Evolutionary conservation across 2,329 filamentous ascomycete species (phyloP), one percentile per base, ranked within the genome.

Genomic region (Aspergillus sp.): DNA sequence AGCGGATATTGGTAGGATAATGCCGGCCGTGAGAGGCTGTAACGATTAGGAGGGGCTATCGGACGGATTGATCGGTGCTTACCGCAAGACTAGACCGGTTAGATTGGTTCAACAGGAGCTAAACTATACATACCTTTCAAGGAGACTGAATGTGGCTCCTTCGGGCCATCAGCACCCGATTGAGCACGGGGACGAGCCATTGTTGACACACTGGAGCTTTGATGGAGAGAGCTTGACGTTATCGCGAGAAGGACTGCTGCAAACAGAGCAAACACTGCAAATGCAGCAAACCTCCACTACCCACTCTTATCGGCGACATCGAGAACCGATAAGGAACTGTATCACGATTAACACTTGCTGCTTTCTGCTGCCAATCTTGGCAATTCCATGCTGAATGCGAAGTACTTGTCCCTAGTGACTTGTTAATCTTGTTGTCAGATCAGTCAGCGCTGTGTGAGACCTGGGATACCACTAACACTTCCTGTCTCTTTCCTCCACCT

Each of bases 121-220:
- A 27, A 45, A 50, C 48, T 17, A 21, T 59, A 50, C 68, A 47
- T 70, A 80, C 78, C 90, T 79, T 93, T 93, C 53, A 93, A 79
- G 52, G 89, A 92, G 46, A 93, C 85, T 19, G 87, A 86, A 75
- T 93, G 90, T 39, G 90, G 89, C 75, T 93, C 90, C 73, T 91
- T 91, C 14, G 74, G 72, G 48, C 68, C 73, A 44, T 80, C 78
- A 48, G 76, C 75, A 14, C 71, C 67, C 15, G 76, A 79, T 46
- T 73, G 67, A 51, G 76, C 74, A 58, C 77, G 72, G 52, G 75
- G 68, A 31, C 76, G 76, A 64, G 76, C 72, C 77, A 79, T 79
- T 43, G 50, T 27, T 39, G 17, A 27, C 35, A 37, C 17, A n/a
- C 31, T 27, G 27, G 24, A 45, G 33, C 3, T 8, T 14, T 15